A percentile compares a stretch with the other conserved stretches of the same genome.
Evolutionary conservation across 768 basidiomycete species (phyloP).

Genomic region (Rhodocollybia butyracea): DNA sequence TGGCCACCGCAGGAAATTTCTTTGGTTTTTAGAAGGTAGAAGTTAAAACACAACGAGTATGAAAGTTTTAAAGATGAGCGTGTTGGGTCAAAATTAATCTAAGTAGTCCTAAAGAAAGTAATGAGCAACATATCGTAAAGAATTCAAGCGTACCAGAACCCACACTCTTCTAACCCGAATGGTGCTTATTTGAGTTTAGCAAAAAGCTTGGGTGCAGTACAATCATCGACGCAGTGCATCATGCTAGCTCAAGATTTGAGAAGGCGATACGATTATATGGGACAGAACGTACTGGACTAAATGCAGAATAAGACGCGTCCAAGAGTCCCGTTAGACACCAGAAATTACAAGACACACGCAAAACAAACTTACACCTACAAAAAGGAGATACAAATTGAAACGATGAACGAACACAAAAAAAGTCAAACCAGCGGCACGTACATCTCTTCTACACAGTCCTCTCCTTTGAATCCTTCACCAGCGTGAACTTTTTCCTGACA

Average conservation of each 20-base stretch:
- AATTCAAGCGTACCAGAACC: no score
- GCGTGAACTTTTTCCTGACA: constrained; percentile 84
- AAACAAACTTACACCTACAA: constrained; percentile 29
- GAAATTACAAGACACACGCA: constrained; percentile 10
- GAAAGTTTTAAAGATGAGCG: no score
- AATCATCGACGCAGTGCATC: constrained; percentile 22
- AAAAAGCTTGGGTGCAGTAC: constrained; percentile 79
- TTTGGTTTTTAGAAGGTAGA: no score
- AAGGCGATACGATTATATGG: constrained; percentile 11
- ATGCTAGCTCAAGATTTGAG: background rate
- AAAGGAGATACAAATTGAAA: constrained; percentile 15
- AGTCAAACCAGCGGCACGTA: constrained; percentile 33
- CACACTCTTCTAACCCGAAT: no score
- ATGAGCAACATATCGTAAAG: no score
- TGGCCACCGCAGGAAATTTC: no score
- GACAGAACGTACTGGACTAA: constrained; percentile 62
- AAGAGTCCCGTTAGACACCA: background rate
- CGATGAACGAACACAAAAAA: constrained; percentile 13
- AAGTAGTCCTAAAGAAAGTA: no score
- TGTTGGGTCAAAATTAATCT: no score
- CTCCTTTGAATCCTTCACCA: constrained; percentile 83
- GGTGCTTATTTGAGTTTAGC: constrained; percentile 56
- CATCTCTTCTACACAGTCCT: constrained; percentile 93
- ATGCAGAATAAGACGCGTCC: background rate
- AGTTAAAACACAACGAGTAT: no score